These are phyloP conservation scores for Backusella parvicylindrica DNA, from an alignment of 192 early-diverging fungal genomes.

Conservation along the genomic window DNA sequence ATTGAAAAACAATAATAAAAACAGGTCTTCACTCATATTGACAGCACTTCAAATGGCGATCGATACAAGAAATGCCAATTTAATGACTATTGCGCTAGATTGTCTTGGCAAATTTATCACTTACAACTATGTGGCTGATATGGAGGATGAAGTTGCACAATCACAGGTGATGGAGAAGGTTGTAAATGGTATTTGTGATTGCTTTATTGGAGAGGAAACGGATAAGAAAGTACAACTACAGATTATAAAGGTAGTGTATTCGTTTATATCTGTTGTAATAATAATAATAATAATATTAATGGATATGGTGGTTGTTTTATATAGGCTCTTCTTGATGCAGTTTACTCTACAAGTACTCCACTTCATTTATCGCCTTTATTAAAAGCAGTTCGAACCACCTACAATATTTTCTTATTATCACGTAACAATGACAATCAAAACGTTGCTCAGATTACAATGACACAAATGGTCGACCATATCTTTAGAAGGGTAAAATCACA, in stretches of 20 bases:
- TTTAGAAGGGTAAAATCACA: slow-evolving; percentile 63
- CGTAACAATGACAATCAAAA: slow-evolving; percentile 72
- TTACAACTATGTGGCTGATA: slow-evolving; percentile 56
- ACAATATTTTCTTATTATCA: slow-evolving; percentile 86
- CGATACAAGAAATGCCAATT: slow-evolving; percentile 54
- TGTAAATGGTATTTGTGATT: slow-evolving; percentile 74
- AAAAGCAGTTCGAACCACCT: slow-evolving; percentile 77
- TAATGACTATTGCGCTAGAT: slow-evolving; percentile 71
- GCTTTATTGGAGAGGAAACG: slow-evolving; percentile 74
- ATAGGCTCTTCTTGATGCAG: slow-evolving; percentile 78
- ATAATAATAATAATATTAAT: neutral
- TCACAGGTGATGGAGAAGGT: slow-evolving; percentile 60
- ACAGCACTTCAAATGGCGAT: slow-evolving; percentile 72
- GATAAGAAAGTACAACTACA: slow-evolving; percentile 89
- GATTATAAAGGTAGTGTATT: slow-evolving; percentile 73
- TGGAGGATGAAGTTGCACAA: slow-evolving; percentile 36
- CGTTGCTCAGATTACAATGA: slow-evolving; percentile 82
- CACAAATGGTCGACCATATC: slow-evolving; percentile 85
- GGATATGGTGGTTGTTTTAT: too few relatives aligned
- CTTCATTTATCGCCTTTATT: slow-evolving; percentile 76
- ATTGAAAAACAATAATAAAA: neutral
- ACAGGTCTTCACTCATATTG: slow-evolving; percentile 47
- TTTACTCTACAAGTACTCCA: slow-evolving; percentile 61
- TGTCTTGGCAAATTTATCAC: slow-evolving; percentile 79
- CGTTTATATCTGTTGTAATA: too few relatives aligned